Conservation (phyloP, 73 alveolate genomes). For the Stentor roeselii region DNA sequence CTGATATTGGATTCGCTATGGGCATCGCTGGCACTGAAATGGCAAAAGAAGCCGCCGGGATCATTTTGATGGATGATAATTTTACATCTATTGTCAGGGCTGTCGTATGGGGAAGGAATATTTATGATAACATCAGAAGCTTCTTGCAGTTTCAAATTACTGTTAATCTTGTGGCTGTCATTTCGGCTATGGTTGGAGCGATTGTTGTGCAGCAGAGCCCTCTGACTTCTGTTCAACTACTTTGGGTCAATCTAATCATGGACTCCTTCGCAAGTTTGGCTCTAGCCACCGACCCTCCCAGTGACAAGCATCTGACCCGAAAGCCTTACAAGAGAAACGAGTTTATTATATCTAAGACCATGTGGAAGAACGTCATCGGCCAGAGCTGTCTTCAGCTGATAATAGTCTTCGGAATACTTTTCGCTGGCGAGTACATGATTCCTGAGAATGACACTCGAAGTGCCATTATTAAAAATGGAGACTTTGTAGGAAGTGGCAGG, state of each 20-base stretch:
- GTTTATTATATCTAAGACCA: constrained; percentile 73
- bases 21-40: constrained; percentile 62
- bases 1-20: constrained; percentile 71
- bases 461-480: constrained; percentile 30
- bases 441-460: constrained; percentile 54
- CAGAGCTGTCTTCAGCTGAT: constrained; percentile 57
- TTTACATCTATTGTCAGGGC: constrained; percentile 78
- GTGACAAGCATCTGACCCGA: constrained; percentile 61
- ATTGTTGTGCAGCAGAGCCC: constrained; percentile 76
- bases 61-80: constrained; percentile 79
- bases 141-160: constrained; percentile 86
- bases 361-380: constrained; percentile 77
- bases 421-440: constrained; percentile 61
- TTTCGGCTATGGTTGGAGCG: constrained; percentile 82
- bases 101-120: constrained; percentile 85
- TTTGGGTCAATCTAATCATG: constrained; percentile 89
- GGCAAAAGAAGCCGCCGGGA: constrained; percentile 77
- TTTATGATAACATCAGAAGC: constrained; percentile 84
- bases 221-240: constrained; percentile 73
- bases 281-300: constrained; percentile 90
- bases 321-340: constrained; percentile 80
- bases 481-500: constrained; percentile 15
- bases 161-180: constrained; percentile 81
- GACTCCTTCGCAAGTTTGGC: constrained; percentile 86
- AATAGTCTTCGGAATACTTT: constrained; percentile 51